Evolutionary conservation across 306 rosid genomes (phyloP).

Genomic region (Cajanus cajan): DNA sequence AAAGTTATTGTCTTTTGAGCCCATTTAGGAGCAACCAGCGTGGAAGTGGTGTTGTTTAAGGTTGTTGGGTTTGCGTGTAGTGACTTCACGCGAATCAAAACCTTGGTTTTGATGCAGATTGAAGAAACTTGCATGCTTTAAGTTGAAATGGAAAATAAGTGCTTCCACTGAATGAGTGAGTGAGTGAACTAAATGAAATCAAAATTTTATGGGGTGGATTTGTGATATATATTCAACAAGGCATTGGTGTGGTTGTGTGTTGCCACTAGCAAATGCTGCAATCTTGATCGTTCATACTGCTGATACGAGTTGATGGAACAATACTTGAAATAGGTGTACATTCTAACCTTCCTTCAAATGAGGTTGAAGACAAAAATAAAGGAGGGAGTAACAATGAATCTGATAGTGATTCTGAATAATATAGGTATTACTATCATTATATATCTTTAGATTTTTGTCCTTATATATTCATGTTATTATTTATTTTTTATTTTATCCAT

Average conservation of each 20-base stretch:
- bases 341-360: too few species aligned
- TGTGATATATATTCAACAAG: not conserved
- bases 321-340: too few species aligned
- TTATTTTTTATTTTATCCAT: too few species aligned
- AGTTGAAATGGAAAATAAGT: too few species aligned
- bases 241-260: not conserved
- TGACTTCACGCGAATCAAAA: conserved; percentile 28
- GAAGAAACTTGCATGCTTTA: conserved; percentile 29
- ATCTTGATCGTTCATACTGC: conserved; percentile 6
- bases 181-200: not conserved
- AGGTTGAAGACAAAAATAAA: too few species aligned
- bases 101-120: conserved; percentile 6
- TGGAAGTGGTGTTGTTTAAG: conserved; percentile 22
- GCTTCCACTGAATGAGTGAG: too few species aligned
- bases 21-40: conserved; percentile 54
- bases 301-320: too few species aligned
- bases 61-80: conserved; percentile 12
- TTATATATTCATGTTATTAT: too few species aligned
- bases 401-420: too few species aligned
- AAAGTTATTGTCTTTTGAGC: conserved; percentile 74
- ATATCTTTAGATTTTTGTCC: too few species aligned
- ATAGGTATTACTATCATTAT: too few species aligned
- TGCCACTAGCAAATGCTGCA: not conserved
- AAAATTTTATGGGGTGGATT: not conserved
- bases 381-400: too few species aligned